These are phyloP conservation scores for Exobasidium cylindrosporum DNA, from an alignment of 1,284 basidiomycete genomes.

Conservation along the genomic window DNA sequence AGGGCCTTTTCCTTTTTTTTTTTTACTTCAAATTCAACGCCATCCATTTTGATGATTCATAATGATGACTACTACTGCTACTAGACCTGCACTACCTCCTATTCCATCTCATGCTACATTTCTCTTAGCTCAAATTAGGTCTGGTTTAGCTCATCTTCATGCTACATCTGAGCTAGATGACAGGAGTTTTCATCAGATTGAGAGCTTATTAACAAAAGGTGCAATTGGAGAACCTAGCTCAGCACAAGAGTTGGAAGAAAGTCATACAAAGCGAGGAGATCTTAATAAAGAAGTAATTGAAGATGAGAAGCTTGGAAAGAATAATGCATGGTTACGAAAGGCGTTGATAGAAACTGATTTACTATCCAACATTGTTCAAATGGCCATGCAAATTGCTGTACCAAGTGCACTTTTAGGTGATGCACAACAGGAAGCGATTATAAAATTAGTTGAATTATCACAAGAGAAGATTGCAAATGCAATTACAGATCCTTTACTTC, in stretches of 20 bases:
- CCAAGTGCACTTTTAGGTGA: constrained; percentile 6
- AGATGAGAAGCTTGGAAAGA: constrained; percentile 46
- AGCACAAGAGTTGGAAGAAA: constrained; percentile 1
- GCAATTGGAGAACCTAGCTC: constrained; percentile 9
- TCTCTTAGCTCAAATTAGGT: constrained; percentile 15
- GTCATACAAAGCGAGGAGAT: not conserved
- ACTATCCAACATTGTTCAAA: constrained; percentile 11
- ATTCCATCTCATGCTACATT: constrained; percentile 15
- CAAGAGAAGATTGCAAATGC: constrained; percentile 13
- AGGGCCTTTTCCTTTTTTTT: too few relatives aligned
- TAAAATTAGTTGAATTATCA: constrained; percentile 11
- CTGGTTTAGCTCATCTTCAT: constrained; percentile 16
- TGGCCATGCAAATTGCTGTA: constrained; percentile 16
- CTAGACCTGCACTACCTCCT: constrained; percentile 8
- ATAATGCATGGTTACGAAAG: constrained; percentile 17
- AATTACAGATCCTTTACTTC: constrained; percentile 15
- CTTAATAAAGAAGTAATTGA: constrained; percentile 25
- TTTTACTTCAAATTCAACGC: too few relatives aligned
- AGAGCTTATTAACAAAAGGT: not conserved
- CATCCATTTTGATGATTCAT: too few relatives aligned
- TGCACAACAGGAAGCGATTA: constrained; percentile 11
- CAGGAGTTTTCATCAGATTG: constrained; percentile 11
- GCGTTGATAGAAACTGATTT: constrained; percentile 11
- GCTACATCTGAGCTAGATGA: constrained; percentile 1
- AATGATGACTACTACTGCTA: not conserved